Conservation (phyloP, 2,329 filamentous ascomycete species). For the Xylaria sp. region DNA sequence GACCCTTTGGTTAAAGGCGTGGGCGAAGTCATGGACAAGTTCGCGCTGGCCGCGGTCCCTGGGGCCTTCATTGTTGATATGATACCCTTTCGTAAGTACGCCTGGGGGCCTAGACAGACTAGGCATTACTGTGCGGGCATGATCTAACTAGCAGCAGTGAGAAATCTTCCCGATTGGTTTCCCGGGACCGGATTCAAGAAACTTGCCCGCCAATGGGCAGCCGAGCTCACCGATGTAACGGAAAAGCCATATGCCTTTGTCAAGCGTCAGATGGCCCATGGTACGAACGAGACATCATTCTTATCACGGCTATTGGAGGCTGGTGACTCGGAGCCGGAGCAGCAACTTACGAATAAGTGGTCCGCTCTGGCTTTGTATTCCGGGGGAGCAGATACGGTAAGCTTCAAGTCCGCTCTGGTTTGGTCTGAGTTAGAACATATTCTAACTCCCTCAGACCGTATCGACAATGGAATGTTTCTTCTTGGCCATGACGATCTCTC, state of each 20-base stretch:
- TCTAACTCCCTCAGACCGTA: slow-evolving; percentile 41
- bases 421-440: neutral
- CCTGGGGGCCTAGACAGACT: neutral
- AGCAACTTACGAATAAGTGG: slow-evolving; percentile 23
- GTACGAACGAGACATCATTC: slow-evolving; percentile 18
- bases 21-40: slow-evolving; percentile 26
- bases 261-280: slow-evolving; percentile 22
- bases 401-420: neutral
- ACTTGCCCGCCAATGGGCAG: slow-evolving; percentile 16
- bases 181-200: slow-evolving; percentile 34
- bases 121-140: neutral
- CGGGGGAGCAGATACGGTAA: slow-evolving; percentile 31
- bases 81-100: slow-evolving; percentile 28
- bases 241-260: slow-evolving; percentile 31
- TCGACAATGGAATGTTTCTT: slow-evolving; percentile 47
- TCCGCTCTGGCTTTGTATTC: slow-evolving; percentile 24
- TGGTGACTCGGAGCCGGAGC: slow-evolving; percentile 7
- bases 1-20: slow-evolving; percentile 31
- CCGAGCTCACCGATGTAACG: slow-evolving; percentile 6
- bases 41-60: slow-evolving; percentile 17
- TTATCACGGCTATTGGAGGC: slow-evolving; percentile 15
- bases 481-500: slow-evolving; percentile 50
- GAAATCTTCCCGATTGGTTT: slow-evolving; percentile 32
- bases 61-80: slow-evolving; percentile 35
- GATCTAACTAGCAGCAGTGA: slow-evolving; percentile 17